Evolutionary conservation across 2,329 filamentous ascomycete species (phyloP).

Genomic region (Fusarium fracticaudum): DNA sequence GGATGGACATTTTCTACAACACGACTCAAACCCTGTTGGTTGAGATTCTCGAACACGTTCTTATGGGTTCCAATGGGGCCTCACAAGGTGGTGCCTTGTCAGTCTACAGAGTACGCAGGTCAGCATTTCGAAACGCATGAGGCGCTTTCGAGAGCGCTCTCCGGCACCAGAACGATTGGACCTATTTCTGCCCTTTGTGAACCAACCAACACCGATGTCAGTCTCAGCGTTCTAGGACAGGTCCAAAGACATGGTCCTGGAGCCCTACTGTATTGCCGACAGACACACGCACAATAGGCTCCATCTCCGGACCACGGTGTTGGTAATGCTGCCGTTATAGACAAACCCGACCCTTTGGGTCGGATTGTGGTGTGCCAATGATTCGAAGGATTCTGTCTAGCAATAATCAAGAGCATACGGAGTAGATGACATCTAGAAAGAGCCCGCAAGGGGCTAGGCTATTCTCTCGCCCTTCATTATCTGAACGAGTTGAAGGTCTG

Average conservation of each 20-base stretch:
- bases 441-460: constrained; percentile 17
- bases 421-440: background rate
- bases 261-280: background rate
- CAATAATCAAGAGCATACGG: background rate
- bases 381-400: background rate
- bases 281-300: background rate
- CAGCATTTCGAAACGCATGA: background rate
- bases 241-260: constrained; percentile 5
- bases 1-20: background rate
- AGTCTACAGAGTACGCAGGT: background rate
- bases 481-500: constrained; percentile 5
- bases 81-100: background rate
- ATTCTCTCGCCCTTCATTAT: background rate
- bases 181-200: constrained; percentile 1
- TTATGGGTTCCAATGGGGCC: background rate
- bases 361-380: constrained; percentile 1
- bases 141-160: constrained; percentile 11
- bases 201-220: constrained; percentile 14
- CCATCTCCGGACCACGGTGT: background rate
- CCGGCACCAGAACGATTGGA: background rate
- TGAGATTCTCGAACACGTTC: background rate
- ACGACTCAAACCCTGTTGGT: background rate
- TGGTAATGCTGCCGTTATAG: background rate
- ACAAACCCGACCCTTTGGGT: background rate
- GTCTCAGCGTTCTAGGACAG: background rate